Evolutionary conservation across 1,284 basidiomycete genomes (phyloP), one percentile per base, ranked within the genome.

Genomic region (Fomitiporia mediterranea): DNA sequence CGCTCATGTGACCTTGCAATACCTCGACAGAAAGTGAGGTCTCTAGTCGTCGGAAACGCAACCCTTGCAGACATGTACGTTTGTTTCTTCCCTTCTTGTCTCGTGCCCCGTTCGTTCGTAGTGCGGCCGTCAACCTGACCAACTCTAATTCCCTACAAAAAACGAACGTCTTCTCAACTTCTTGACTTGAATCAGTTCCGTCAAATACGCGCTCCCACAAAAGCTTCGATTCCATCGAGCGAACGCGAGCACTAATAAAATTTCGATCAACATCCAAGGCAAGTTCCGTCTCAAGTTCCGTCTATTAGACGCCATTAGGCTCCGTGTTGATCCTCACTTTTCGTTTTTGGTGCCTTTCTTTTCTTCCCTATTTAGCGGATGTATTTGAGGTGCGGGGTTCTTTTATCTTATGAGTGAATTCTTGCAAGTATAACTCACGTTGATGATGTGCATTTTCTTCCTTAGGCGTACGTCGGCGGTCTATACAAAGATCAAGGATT

Each of bases 391-490:
- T 84, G 62, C 60, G 71, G 63, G 60, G 15, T 53, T 56, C 48
- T 50, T 39, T 30, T 25, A 3, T 7, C 32, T 34, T 34, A 6
- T 15, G 7, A 30, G 8, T 28, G 7, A 9, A 11, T n/a, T n/a
- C n/a, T n/a, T n/a, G n/a, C n/a, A n/a, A n/a, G n/a, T n/a, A n/a
- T n/a, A n/a, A n/a, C n/a, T n/a, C n/a, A n/a, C 44, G 15, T 21
- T 50, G 11, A 53, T 17, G n/a, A 28, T 23, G 30, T 27, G 8
- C 11, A 23, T 52, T n/a, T 38, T 32, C n/a, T 21, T 50, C 39
- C 52, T 5, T 58, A 89, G 86, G 79, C 88, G 2, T 90, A 84
- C 67, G 76, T 90, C 19, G 87, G 88, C 19, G 87, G 86, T 0
- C 69, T 89, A 5, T 89, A 80, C 69, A 67, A 76, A 46, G 87